Conservation (phyloP, 306 rosid genomes). For the Parietaria judaica region DNA sequence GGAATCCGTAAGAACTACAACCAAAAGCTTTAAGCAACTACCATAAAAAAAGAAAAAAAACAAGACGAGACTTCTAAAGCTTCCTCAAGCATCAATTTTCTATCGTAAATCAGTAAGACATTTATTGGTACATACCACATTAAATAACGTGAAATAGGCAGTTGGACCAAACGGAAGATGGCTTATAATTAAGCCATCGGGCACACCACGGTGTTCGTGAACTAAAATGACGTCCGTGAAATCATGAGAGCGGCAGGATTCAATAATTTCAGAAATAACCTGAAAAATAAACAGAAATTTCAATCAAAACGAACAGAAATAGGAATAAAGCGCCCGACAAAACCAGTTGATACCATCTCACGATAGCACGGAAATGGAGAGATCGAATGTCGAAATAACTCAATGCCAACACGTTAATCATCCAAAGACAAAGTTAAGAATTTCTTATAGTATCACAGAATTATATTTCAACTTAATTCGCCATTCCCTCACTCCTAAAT, state of each 20-base stretch:
- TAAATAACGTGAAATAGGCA: constrained; percentile 77
- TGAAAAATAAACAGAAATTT: constrained; percentile 20
- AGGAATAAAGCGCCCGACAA: background rate
- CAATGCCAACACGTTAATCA: too few relatives aligned
- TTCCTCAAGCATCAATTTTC: background rate
- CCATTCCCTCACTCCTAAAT: background rate
- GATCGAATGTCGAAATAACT: too few relatives aligned
- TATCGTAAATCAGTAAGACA: background rate
- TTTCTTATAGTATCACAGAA: too few relatives aligned
- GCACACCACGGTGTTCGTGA: constrained; percentile 95
- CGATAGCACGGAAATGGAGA: too few relatives aligned
- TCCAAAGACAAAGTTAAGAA: too few relatives aligned
- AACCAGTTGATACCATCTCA: too few relatives aligned
- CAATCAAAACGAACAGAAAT: background rate
- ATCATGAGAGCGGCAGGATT: constrained; percentile 78
- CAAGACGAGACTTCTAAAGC: too few relatives aligned
- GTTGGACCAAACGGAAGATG: constrained; percentile 94
- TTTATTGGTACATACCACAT: constrained; percentile 54
- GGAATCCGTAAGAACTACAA: background rate
- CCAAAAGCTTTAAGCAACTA: background rate
- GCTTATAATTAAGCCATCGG: constrained; percentile 78
- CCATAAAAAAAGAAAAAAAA: too few relatives aligned
- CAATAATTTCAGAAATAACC: constrained; percentile 88
- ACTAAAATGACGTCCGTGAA: constrained; percentile 79
- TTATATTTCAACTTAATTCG: background rate